Evolutionary conservation across 768 basidiomycete genomes (phyloP), one percentile per base, ranked within the genome.

Genomic region (Sistotremastrum niveocremeum): DNA sequence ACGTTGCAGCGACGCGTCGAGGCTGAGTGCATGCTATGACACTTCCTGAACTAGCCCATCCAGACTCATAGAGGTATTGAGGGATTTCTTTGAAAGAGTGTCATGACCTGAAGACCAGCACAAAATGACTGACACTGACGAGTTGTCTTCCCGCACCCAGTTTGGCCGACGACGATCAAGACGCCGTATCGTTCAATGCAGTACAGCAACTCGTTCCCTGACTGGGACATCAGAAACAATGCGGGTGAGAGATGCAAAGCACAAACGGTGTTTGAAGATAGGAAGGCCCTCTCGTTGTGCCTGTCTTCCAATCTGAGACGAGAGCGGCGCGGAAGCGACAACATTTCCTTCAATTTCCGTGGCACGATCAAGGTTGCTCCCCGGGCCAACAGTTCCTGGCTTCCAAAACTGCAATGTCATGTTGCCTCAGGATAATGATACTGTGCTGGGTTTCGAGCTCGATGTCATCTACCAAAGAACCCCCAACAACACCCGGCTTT

Each of bases 111-210:
- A 10, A 41, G 12, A 29, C 30, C 48, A 39, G 7, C 7, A 11
- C 37, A 20, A 32, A 37, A 37, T 34, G 9, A 34, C 11, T 33
- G 6, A 29, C 7, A 70, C 84, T 60, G 52, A 94, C 91, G 94
- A 52, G 94, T 99, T 5, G 91, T 94, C 66, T 99, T 98, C 40
- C 95, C 95, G 48, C 87, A 95, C 3, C 95, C 95, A 0, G 95
- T 98, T 56, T 97, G 86, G 6, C 86, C 94, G 6, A 94, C 85
- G 4, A 98, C 80, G 42, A 97, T 87, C 2, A 81, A 72, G 6
- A 91, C 83, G 4, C 83, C 82, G 57, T 82, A 73, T 45, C 74
- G 79, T 64, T 98, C 94, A 29, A 97, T 63, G 48, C 81, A 80
- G 56, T 87, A 84, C 6, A 98, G 63, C 3, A 98, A 66, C 50